Evolutionary conservation across 768 basidiomycete genomes (phyloP).

Genomic region (Trametes coccinea): DNA sequence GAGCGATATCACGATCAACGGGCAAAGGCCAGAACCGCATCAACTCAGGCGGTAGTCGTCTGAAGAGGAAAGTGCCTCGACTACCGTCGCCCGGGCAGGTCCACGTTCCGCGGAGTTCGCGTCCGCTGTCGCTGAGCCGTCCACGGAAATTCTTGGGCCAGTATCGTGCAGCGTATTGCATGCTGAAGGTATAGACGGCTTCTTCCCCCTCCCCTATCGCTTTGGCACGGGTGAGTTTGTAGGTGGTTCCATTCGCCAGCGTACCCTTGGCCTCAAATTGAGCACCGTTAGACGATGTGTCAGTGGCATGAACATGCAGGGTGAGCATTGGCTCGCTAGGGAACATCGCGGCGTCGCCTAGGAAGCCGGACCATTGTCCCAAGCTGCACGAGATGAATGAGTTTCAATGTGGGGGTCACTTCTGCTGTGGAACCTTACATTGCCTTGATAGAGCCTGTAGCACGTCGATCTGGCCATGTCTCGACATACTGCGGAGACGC

Average conservation of each 20-base stretch:
- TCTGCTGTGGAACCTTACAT: not conserved
- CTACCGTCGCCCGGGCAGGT: conserved; percentile 20
- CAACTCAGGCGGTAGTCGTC: conserved; percentile 29
- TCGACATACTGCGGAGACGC: not conserved
- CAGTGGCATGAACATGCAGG: conserved; percentile 3
- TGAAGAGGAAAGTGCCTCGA: conserved; percentile 29
- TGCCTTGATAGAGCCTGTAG: not conserved
- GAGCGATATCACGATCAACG: conserved; percentile 8
- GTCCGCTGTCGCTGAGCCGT: conserved; percentile 20
- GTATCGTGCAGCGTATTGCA: conserved; percentile 29
- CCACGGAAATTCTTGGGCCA: conserved; percentile 28
- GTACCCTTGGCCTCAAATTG: conserved; percentile 20
- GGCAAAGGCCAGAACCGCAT: conserved; percentile 34
- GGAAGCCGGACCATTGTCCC: conserved; percentile 32
- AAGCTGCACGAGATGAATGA: conserved; percentile 2
- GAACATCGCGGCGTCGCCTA: not conserved
- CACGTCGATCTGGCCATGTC: not conserved
- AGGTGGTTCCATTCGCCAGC: conserved; percentile 21
- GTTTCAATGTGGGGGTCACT: too few relatives aligned
- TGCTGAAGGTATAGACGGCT: conserved; percentile 21
- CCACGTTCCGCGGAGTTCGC: conserved; percentile 31
- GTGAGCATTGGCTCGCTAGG: conserved; percentile 19
- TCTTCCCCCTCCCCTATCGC: not conserved
- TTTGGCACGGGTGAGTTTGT: conserved; percentile 18
- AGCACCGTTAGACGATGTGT: not conserved